These are phyloP conservation scores for Phylloboletellus chloephorus DNA, from an alignment of 1,284 basidiomycete species.

Conservation along the genomic window DNA sequence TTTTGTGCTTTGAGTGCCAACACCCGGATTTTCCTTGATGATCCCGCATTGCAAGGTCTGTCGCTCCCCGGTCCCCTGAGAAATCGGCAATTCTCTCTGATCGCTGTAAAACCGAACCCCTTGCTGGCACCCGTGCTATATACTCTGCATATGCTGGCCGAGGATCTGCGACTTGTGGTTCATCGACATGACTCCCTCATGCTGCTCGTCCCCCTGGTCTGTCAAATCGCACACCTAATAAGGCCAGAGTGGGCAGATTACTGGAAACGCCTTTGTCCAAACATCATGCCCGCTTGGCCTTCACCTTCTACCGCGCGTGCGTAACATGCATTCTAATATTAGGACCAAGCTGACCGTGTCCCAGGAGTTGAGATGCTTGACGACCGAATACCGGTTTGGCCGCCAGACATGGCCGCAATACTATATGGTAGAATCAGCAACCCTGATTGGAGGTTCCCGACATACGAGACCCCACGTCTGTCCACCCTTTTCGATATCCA, in stretches of 20 bases:
- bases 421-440: constrained; percentile 61
- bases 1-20: constrained; percentile 35
- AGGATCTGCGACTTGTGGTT: constrained; percentile 58
- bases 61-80: constrained; percentile 34
- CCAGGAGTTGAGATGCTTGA: constrained; percentile 47
- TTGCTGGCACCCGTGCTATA: constrained; percentile 53
- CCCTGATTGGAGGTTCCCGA: constrained; percentile 59
- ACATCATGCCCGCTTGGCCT: constrained; percentile 53
- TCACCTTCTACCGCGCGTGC: constrained; percentile 41
- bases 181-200: constrained; percentile 51
- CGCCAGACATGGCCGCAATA: constrained; percentile 58
- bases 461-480: constrained; percentile 47
- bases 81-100: constrained; percentile 24
- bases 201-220: constrained; percentile 60
- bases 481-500: constrained; percentile 45
- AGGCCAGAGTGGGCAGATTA: constrained; percentile 84
- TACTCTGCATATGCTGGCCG: constrained; percentile 72
- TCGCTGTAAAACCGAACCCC: constrained; percentile 34
- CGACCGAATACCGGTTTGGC: constrained; percentile 65
- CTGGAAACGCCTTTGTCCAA: constrained; percentile 74
- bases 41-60: constrained; percentile 48
- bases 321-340: constrained; percentile 16
- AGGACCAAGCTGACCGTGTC: constrained; percentile 9
- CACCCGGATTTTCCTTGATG: constrained; percentile 50
- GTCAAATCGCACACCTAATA: constrained; percentile 59